A percentile compares a stretch with the other conserved stretches of the same genome.
Evolutionary conservation across 345 rosid species (phyloP).

Genomic region (Corymbia maculata): DNA sequence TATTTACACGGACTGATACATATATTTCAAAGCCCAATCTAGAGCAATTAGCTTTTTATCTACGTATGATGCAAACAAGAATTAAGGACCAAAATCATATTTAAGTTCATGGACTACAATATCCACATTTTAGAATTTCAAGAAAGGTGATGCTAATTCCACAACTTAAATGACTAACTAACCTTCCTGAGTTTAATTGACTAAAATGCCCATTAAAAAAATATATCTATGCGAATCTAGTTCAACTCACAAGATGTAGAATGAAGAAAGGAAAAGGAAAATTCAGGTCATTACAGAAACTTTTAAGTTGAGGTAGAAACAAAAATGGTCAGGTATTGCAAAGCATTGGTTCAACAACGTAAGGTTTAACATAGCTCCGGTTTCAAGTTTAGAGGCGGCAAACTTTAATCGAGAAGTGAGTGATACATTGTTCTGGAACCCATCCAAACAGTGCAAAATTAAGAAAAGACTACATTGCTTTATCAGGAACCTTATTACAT

Average conservation of each 20-base stretch:
- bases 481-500: not conserved
- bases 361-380: not conserved
- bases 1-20: not conserved
- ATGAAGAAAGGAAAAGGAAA: not conserved
- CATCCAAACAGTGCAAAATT: not conserved
- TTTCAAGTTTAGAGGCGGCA: not conserved
- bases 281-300: not conserved
- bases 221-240: not conserved
- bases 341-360: not conserved
- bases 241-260: not conserved
- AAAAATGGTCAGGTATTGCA: not conserved
- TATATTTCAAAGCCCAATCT: not conserved
- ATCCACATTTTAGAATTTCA: not conserved
- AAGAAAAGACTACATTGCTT: not conserved
- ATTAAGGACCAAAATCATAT: not conserved
- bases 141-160: not conserved
- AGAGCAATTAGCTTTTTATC: not conserved
- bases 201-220: not conserved
- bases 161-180: not conserved
- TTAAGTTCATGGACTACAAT: not conserved
- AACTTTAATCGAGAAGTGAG: not conserved
- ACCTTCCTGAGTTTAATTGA: not conserved
- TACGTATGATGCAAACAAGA: not conserved
- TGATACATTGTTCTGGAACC: not conserved
- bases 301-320: not conserved